Percentiles rank a stretch among this genome's conserved stretches.
These are phyloP conservation scores for Chrysoporthe deuterocubensis DNA, from an alignment of 2,329 filamentous ascomycete species.

Conservation along the genomic window DNA sequence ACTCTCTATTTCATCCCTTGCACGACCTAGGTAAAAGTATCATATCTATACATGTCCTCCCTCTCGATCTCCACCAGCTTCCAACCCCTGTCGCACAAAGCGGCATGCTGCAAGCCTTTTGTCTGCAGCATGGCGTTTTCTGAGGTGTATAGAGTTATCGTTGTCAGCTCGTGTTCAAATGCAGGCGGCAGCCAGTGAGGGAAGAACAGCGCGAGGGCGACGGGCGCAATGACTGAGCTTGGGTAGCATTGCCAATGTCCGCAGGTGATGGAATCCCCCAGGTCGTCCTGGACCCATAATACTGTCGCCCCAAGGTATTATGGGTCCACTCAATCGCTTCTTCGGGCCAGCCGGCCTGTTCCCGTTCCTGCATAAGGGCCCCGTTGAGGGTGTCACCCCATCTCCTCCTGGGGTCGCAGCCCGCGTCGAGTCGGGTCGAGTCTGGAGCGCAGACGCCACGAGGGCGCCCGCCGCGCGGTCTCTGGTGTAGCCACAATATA, in stretches of 20 bases:
- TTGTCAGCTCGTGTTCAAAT: neutral
- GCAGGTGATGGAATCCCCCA: neutral
- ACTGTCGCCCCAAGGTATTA: neutral
- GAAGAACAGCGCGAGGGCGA: neutral
- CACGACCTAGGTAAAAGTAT: no score
- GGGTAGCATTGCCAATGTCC: conserved; percentile 3
- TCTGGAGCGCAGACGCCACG: neutral
- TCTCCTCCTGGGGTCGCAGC: neutral
- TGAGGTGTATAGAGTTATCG: neutral
- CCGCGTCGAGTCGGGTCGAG: neutral
- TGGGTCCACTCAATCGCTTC: neutral
- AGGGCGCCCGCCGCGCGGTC: neutral
- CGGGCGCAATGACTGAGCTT: neutral
- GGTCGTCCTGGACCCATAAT: neutral
- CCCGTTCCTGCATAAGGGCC: conserved; percentile 3
- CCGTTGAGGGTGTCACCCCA: neutral
- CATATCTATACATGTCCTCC: no score
- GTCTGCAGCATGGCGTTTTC: neutral
- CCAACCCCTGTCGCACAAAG: no score
- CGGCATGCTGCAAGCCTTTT: neutral
- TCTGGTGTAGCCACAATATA: neutral
- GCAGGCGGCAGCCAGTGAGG: neutral
- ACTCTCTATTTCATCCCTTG: no score
- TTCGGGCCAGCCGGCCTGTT: conserved; percentile 1
- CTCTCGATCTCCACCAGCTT: no score